These are phyloP conservation scores for Dryadomyces quercivorus DNA, from an alignment of 2,329 filamentous ascomycete species.

Conservation along the genomic window DNA sequence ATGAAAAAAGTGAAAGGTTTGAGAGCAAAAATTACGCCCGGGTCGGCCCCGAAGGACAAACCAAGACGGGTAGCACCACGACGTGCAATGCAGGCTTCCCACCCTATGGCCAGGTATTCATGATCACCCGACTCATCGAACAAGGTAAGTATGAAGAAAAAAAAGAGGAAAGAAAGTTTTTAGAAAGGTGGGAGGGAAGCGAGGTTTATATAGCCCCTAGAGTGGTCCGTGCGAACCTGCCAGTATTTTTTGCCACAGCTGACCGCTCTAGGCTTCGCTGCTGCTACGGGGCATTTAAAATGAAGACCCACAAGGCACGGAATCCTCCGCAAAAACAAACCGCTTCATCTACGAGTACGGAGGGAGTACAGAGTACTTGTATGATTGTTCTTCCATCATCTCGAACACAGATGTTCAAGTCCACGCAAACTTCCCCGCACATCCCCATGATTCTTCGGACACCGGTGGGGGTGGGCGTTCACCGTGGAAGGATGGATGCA, in stretches of 20 bases:
- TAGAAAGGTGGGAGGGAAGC: conserved; percentile 4
- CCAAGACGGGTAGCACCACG: conserved; percentile 15
- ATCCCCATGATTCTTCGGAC: conserved; percentile 11
- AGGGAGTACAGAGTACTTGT: too few relatives aligned
- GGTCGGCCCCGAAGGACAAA: conserved; percentile 16
- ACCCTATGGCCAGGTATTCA: conserved; percentile 16
- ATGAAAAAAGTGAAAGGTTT: conserved; percentile 12
- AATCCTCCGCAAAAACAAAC: too few relatives aligned
- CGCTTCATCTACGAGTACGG: background rate
- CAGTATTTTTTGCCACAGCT: conserved; percentile 1
- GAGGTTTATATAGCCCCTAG: conserved; percentile 1
- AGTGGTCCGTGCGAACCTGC: conserved; percentile 11
- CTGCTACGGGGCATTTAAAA: background rate
- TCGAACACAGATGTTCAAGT: background rate
- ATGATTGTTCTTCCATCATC: too few relatives aligned
- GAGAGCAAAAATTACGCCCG: conserved; percentile 15
- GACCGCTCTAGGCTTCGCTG: conserved; percentile 4
- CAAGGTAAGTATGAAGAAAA: conserved; percentile 16
- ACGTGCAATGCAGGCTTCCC: conserved; percentile 16
- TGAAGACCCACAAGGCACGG: background rate
- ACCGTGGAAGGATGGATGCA: background rate
- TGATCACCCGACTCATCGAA: conserved; percentile 17
- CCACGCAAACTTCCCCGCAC: conserved; percentile 1
- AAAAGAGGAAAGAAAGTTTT: conserved; percentile 6
- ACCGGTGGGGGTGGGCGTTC: conserved; percentile 6